phyloP scores from a whole-genome alignment of 140 eudicot species.

The Oenanthe javanica region DNA sequence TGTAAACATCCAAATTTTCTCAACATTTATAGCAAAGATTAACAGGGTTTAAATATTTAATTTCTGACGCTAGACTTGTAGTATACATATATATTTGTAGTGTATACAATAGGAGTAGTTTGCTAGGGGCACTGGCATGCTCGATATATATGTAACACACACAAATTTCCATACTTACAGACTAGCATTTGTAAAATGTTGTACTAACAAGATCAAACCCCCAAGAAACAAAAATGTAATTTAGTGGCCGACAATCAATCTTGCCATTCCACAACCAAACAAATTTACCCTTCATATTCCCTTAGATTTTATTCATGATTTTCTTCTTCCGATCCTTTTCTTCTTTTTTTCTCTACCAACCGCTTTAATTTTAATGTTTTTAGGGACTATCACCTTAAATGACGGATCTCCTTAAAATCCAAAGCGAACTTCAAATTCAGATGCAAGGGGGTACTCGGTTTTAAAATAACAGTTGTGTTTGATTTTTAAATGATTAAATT shows the following conservation, averaged over 20 bases:
- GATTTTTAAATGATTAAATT: too few species aligned
- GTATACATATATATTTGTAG: too few species aligned
- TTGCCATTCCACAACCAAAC: conserved; percentile 31
- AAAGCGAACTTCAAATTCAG: neutral
- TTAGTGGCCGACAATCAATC: conserved; percentile 41
- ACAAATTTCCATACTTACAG: conserved; percentile 6
- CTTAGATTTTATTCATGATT: neutral
- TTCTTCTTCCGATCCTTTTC: neutral
- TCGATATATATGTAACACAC: neutral
- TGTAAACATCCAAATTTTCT: neutral
- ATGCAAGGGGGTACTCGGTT: too few species aligned
- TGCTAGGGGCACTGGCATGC: neutral
- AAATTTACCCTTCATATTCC: conserved; percentile 17
- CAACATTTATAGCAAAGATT: too few species aligned
- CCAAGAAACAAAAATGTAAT: neutral
- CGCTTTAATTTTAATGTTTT: neutral
- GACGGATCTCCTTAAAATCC: neutral
- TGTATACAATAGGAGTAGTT: too few species aligned
- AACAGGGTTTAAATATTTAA: too few species aligned
- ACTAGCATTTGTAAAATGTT: conserved; percentile 2
- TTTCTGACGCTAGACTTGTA: too few species aligned
- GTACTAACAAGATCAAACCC: conserved; percentile 26
- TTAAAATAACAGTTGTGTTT: too few species aligned
- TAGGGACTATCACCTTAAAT: neutral
- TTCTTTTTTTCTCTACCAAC: conserved; percentile 1